Evolutionary conservation across 2,329 filamentous ascomycete genomes (phyloP).

Genomic region (Aspergillus texensis): DNA sequence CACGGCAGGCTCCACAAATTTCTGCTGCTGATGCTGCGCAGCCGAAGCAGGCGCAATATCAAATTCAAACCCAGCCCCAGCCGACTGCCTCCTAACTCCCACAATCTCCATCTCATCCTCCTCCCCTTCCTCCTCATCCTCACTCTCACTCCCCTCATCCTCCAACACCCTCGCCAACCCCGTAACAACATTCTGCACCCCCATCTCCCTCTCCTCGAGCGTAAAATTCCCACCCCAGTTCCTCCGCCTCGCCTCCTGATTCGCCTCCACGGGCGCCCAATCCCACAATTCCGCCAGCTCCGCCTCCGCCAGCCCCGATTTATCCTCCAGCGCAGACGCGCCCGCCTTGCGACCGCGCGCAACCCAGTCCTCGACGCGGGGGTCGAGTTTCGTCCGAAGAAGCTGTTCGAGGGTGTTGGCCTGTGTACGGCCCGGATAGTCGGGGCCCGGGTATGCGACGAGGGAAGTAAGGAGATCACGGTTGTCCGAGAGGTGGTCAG

Average conservation of each 20-base stretch:
- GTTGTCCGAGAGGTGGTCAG: slow-evolving; percentile 66
- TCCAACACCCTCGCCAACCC: slow-evolving; percentile 64
- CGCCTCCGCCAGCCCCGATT: slow-evolving; percentile 41
- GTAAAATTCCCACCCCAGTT: slow-evolving; percentile 70
- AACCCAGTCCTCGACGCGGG: slow-evolving; percentile 73
- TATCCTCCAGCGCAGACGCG: slow-evolving; percentile 12
- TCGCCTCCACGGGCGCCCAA: slow-evolving; percentile 55
- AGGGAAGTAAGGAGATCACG: slow-evolving; percentile 68
- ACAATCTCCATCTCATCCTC: slow-evolving; percentile 47
- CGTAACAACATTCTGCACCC: slow-evolving; percentile 71
- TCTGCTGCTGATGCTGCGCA: neutral
- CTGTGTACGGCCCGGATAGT: slow-evolving; percentile 71
- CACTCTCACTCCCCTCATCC: slow-evolving; percentile 54
- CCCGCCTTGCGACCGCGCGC: slow-evolving; percentile 56
- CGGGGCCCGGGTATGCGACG: slow-evolving; percentile 74
- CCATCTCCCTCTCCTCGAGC: slow-evolving; percentile 66
- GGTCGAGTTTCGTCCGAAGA: slow-evolving; percentile 81
- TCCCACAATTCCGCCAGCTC: slow-evolving; percentile 65
- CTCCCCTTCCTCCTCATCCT: slow-evolving; percentile 53
- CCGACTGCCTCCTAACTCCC: slow-evolving; percentile 38
- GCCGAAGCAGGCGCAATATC: slow-evolving; percentile 32
- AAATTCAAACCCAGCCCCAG: slow-evolving; percentile 35
- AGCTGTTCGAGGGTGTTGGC: slow-evolving; percentile 65
- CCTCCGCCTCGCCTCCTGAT: slow-evolving; percentile 47
- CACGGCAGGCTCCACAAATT: slow-evolving; percentile 25